Percentiles rank a stretch among this genome's conserved stretches.
phyloP scores from a whole-genome alignment of 2,329 filamentous ascomycete genomes.

The Aspergillus texensis region DNA sequence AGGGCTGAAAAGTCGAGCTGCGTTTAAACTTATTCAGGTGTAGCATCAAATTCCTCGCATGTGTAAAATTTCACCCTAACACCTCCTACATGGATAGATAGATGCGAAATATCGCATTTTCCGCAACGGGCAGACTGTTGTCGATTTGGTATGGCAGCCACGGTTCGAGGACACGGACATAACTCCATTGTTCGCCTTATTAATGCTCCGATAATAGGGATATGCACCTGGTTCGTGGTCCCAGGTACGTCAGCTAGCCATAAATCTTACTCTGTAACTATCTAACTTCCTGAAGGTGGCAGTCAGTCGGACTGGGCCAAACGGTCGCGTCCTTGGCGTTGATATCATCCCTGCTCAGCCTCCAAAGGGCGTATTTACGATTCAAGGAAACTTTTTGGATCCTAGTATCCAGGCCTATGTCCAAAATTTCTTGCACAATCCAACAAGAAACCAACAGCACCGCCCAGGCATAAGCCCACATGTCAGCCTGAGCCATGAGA shows the following conservation, averaged over 20 bases:
- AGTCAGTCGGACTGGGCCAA: constrained; percentile 72
- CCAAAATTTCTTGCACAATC: constrained; percentile 71
- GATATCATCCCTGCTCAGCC: constrained; percentile 93
- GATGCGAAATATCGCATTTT: constrained; percentile 82
- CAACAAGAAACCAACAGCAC: constrained; percentile 59
- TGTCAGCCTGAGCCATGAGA: neutral
- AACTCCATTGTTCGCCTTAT: neutral
- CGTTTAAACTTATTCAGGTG: constrained; percentile 89
- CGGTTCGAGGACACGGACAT: neutral
- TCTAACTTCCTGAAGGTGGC: constrained; percentile 66
- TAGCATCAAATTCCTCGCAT: neutral
- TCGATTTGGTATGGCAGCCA: constrained; percentile 70
- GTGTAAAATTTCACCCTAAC: neutral
- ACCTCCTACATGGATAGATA: constrained; percentile 57
- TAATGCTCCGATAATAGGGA: constrained; percentile 32
- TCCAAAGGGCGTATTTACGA: constrained; percentile 85
- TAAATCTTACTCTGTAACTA: constrained; percentile 5
- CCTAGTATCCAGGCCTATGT: constrained; percentile 74
- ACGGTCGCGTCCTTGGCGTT: constrained; percentile 83
- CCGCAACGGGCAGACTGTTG: constrained; percentile 76
- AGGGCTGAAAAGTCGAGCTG: constrained; percentile 84
- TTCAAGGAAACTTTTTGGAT: constrained; percentile 91
- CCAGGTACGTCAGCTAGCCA: constrained; percentile 43
- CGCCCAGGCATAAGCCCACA: constrained; percentile 19
- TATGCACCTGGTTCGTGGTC: constrained; percentile 64